Evolutionary conservation across 2,329 filamentous ascomycete species (phyloP).

Genomic region (Cladosporium sp.): DNA sequence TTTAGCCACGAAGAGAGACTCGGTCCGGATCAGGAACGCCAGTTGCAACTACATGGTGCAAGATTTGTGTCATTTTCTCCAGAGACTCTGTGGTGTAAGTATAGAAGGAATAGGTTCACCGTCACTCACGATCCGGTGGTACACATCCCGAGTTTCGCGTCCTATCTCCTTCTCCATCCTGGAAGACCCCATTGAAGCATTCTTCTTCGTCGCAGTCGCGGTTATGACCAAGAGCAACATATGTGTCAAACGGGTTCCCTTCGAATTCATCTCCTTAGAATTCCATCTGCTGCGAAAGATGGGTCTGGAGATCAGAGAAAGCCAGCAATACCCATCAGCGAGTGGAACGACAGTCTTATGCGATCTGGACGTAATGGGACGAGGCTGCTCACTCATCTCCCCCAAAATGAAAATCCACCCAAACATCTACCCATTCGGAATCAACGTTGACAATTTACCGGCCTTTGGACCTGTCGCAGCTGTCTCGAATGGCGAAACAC

Average conservation of each 20-base stretch:
- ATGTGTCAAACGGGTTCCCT: neutral
- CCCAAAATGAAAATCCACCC: neutral
- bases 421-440: slow-evolving; percentile 6
- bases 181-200: neutral
- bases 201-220: neutral
- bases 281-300: neutral
- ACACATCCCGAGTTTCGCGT: neutral
- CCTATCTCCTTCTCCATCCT: neutral
- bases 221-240: neutral
- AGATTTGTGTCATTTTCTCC: slow-evolving; percentile 3
- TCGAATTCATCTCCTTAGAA: neutral
- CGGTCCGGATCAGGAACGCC: neutral
- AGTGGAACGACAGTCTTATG: neutral
- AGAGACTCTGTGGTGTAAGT: neutral
- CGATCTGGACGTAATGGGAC: neutral
- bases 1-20: neutral
- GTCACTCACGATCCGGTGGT: neutral
- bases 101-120: neutral
- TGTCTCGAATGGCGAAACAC: neutral
- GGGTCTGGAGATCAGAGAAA: neutral
- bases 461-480: neutral
- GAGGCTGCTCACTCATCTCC: neutral
- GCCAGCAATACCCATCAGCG: neutral
- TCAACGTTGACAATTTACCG: slow-evolving; percentile 1
- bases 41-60: slow-evolving; percentile 9